Percentiles rank a stretch among this genome's conserved stretches.
Evolutionary conservation across 2,329 filamentous ascomycete genomes (phyloP).

Genomic region (Gyromitra esculenta): DNA sequence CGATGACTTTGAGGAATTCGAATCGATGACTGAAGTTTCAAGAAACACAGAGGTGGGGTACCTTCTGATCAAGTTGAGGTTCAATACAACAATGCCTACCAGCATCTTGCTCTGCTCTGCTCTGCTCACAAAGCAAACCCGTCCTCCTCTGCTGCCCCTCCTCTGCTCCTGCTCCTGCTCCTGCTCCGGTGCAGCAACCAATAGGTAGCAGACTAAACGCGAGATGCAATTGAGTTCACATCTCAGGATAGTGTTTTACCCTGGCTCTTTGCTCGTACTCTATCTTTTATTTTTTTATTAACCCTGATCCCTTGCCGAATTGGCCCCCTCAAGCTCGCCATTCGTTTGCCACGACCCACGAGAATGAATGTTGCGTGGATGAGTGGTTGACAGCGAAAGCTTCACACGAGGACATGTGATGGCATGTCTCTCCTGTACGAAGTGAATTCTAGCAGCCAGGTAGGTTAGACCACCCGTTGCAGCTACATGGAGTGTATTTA

Average conservation of each 20-base stretch:
- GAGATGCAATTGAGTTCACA: slow-evolving; percentile 23
- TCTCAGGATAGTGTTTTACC: slow-evolving; percentile 39
- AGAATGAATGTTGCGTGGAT: slow-evolving; percentile 16
- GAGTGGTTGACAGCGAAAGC: slow-evolving; percentile 37
- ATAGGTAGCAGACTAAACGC: slow-evolving; percentile 9
- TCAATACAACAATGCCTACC: neutral
- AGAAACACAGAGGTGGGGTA: slow-evolving; percentile 22
- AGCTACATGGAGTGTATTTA: slow-evolving; percentile 10
- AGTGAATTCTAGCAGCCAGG: slow-evolving; percentile 18
- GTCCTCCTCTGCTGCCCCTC: slow-evolving; percentile 13
- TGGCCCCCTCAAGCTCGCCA: neutral
- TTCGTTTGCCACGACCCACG: slow-evolving; percentile 30
- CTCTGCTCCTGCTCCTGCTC: neutral
- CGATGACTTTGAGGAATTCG: neutral
- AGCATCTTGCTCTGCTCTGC: neutral
- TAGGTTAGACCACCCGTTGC: slow-evolving; percentile 8
- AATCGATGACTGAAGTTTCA: slow-evolving; percentile 27
- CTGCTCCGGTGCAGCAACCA: neutral
- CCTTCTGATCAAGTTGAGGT: slow-evolving; percentile 1
- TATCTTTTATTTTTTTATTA: slow-evolving; percentile 2
- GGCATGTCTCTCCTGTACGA: slow-evolving; percentile 41
- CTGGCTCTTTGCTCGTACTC: slow-evolving; percentile 27
- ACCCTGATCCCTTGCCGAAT: slow-evolving; percentile 6
- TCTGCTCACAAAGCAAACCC: slow-evolving; percentile 12
- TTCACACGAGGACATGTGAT: slow-evolving; percentile 41